phyloP scores from a whole-genome alignment of 2,329 filamentous ascomycete species.

The Emmonsiellopsis sp. region DNA sequence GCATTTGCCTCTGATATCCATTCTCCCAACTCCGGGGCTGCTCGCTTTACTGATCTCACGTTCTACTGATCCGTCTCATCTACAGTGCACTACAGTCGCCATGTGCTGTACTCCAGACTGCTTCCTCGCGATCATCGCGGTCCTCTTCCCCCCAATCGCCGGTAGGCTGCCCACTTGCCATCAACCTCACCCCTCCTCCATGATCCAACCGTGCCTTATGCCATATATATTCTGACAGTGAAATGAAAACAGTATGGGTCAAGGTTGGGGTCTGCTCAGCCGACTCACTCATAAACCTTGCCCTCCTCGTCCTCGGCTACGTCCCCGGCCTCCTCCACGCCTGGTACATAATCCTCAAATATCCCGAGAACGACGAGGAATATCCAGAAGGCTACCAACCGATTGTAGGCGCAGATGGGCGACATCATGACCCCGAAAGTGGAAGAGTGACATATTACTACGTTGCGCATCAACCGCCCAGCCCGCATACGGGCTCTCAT shows the following conservation, averaged over 20 bases:
- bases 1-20: too few relatives aligned
- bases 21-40: too few relatives aligned
- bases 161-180: slow-evolving; percentile 31
- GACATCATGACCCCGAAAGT: slow-evolving; percentile 27
- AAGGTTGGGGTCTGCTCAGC: slow-evolving; percentile 88
- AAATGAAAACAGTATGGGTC: slow-evolving; percentile 66
- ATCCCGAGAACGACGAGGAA: slow-evolving; percentile 64
- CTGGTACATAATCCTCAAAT: slow-evolving; percentile 95
- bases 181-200: slow-evolving; percentile 4
- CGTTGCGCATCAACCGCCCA: slow-evolving; percentile 44
- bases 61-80: neutral
- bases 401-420: slow-evolving; percentile 47
- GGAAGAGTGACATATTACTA: slow-evolving; percentile 65
- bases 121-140: slow-evolving; percentile 50
- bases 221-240: slow-evolving; percentile 1
- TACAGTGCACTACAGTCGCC: slow-evolving; percentile 4
- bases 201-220: neutral
- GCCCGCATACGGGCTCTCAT: slow-evolving; percentile 16
- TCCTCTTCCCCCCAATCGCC: slow-evolving; percentile 52
- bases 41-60: neutral
- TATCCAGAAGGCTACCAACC: slow-evolving; percentile 50
- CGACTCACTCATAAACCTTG: slow-evolving; percentile 90
- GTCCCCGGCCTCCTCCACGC: slow-evolving; percentile 85
- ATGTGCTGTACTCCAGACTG: slow-evolving; percentile 52
- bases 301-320: slow-evolving; percentile 69